A percentile compares a stretch with the other conserved stretches of the same genome.
phyloP scores from a whole-genome alignment of 371 early-diverging fungal species.

The Dichotomocladium elegans region DNA sequence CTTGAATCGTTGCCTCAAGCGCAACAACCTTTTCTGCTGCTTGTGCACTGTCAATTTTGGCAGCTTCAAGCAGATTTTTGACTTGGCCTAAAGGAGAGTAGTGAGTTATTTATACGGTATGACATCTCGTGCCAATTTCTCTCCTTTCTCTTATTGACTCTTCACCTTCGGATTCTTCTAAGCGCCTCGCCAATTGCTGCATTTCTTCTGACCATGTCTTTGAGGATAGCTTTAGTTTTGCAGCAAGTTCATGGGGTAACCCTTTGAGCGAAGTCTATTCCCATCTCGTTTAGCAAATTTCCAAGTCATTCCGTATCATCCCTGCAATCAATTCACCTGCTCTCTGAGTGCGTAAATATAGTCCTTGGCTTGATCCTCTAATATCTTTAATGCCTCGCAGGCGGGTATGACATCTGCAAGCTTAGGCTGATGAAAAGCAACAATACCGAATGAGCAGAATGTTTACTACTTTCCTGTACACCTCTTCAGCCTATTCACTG shows the following conservation, averaged over 20 bases:
- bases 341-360: slow-evolving; percentile 31
- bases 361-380: slow-evolving; percentile 32
- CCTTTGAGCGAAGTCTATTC: slow-evolving; percentile 18
- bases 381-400: slow-evolving; percentile 24
- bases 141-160: too few relatives aligned
- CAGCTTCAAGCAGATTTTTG: slow-evolving; percentile 12
- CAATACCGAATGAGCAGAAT: background rate
- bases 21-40: slow-evolving; percentile 3
- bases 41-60: background rate
- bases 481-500: background rate
- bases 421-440: background rate
- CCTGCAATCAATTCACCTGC: slow-evolving; percentile 9
- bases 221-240: slow-evolving; percentile 24
- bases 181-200: slow-evolving; percentile 12
- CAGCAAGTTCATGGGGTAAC: slow-evolving; percentile 37
- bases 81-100: slow-evolving; percentile 4
- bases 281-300: too few relatives aligned
- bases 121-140: background rate
- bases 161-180: slow-evolving; percentile 32
- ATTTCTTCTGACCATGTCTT: slow-evolving; percentile 35
- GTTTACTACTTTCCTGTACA: background rate
- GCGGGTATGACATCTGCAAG: slow-evolving; percentile 13
- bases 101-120: background rate
- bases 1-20: slow-evolving; percentile 8
- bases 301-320: too few relatives aligned